Base-by-base conservation (phyloP, 139 green algal species). In the Chlamydomonas eustigma region DNA sequence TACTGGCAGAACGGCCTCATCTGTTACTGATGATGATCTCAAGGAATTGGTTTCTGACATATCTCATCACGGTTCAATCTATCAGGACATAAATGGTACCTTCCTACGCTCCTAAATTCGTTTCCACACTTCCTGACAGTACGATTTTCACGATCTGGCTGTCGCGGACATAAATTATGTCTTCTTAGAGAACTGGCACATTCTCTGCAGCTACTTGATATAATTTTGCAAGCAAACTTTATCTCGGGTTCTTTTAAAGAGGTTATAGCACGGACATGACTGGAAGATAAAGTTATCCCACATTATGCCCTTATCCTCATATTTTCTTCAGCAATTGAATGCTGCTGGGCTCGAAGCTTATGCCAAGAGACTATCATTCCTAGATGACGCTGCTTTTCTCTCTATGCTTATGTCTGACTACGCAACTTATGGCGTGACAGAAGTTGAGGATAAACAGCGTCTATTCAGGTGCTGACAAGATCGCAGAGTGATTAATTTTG, bases 371-470 rank as follows among this genome's bases (percentile, higher is more conserved):
- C 90, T 92, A 24, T 39, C 72, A 2, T 63, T 72, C 0, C 35
- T 92, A 2, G 6, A 50, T 4, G 83, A 89, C 39, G 50, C 72
- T 1, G 22, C 30, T 0, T 92, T 92, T 67, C 24, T 84, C 1
- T 64, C 39, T 3, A 73, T 92, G 37, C 71, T 88, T 72, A 92
- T 92, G 86, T 80, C 83, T 68, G 90, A 95, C 65, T 95, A 92
- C 64, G 80, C 76, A 0, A 77, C 74, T 18, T 91, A 86, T 64
- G 92, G 92, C 1, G 76, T 97, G 1, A 72, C 73, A 0, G 85
- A 90, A n/a, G 82, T 93, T 65, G 77, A 87, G 30, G 90, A 96
- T 76, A 95, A 94, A 73, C 90, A 94, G 65, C 66, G 66, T 37
- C 82, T 97, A 0, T 95, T 93, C 66, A 76, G 87, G 68, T 63